Conservation (phyloP, 176 grass and related monocot species). For the Eleusine coracana region DNA sequence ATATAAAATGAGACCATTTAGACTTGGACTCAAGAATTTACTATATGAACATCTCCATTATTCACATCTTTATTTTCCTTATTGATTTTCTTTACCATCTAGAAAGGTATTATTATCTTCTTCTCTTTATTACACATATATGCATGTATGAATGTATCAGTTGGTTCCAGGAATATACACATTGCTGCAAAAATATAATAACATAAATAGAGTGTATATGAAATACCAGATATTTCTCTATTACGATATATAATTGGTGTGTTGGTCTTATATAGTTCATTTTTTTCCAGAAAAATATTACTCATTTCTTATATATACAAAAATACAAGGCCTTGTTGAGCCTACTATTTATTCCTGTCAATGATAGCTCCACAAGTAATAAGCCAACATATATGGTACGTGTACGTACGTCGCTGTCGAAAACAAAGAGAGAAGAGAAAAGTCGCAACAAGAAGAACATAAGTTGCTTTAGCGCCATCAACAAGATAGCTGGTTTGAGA, state of each 20-base stretch:
- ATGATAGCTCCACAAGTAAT: constrained; percentile 20
- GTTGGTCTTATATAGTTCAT: not conserved
- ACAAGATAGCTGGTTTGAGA: constrained; percentile 18
- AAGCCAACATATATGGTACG: not conserved
- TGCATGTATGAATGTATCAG: too few relatives aligned
- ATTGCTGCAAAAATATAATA: not conserved
- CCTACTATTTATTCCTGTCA: not conserved
- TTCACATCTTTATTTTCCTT: not conserved
- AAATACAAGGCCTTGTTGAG: not conserved
- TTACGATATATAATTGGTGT: not conserved
- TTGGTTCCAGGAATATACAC: not conserved
- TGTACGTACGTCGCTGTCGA: constrained; percentile 14
- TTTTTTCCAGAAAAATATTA: not conserved
- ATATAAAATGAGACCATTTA: too few relatives aligned
- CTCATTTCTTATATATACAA: not conserved
- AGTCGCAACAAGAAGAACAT: not conserved
- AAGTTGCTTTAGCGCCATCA: constrained; percentile 38
- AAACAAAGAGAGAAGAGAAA: not conserved
- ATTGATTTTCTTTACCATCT: not conserved
- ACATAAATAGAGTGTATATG: not conserved
- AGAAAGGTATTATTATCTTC: too few relatives aligned
- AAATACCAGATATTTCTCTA: not conserved
- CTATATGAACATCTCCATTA: not conserved
- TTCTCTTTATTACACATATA: too few relatives aligned
- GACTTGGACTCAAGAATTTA: too few relatives aligned